Percentiles rank a stretch among this genome's conserved stretches.
These are phyloP conservation scores for Vigna nakashimae DNA, from an alignment of 306 rosid species.

Conservation along the genomic window DNA sequence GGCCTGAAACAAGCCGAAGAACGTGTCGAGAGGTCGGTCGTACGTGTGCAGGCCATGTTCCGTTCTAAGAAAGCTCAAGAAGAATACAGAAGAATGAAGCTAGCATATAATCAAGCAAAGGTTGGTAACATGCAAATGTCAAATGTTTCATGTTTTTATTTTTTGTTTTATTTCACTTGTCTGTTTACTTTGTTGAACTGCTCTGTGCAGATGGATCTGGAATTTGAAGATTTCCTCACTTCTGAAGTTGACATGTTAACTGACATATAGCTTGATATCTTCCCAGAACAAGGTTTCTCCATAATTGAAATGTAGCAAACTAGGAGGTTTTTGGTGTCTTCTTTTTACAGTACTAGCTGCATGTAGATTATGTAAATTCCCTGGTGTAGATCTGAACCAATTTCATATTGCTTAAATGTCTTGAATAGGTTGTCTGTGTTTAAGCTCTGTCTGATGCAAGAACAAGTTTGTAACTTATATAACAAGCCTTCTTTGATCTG, in stretches of 20 bases:
- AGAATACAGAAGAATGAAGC: constrained; percentile 88
- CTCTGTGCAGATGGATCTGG: constrained; percentile 73
- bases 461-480: constrained; percentile 33
- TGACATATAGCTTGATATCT: constrained; percentile 34
- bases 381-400: constrained; percentile 38
- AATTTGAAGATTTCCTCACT: constrained; percentile 61
- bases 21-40: constrained; percentile 81
- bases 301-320: constrained; percentile 35
- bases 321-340: constrained; percentile 38
- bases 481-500: constrained; percentile 23
- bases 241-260: constrained; percentile 55
- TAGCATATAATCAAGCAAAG: constrained; percentile 68
- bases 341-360: constrained; percentile 40
- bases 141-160: constrained; percentile 7
- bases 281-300: constrained; percentile 18
- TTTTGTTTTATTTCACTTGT: constrained; percentile 10
- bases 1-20: constrained; percentile 87
- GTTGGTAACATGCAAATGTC: constrained; percentile 51
- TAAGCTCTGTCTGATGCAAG: constrained; percentile 23
- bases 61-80: constrained; percentile 94
- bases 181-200: constrained; percentile 35
- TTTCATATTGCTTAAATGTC: constrained; percentile 46
- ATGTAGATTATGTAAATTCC: constrained; percentile 69
- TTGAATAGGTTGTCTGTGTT: constrained; percentile 41
- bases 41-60: constrained; percentile 88